Evolutionary conservation across 176 grass and related monocot genomes (phyloP).

Genomic region (Avena sativa): DNA sequence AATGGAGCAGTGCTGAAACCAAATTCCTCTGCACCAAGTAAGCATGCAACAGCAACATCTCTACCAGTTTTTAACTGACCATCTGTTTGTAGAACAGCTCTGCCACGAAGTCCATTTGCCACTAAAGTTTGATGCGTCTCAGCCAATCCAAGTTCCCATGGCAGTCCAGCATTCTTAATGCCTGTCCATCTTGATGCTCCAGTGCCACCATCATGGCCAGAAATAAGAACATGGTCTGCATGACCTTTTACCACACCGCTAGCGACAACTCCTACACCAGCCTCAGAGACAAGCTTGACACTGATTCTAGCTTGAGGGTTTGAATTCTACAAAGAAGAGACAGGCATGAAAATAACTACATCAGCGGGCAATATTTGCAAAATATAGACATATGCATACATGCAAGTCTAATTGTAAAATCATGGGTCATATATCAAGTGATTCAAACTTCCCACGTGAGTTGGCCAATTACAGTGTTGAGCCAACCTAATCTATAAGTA

Average conservation of each 20-base stretch:
- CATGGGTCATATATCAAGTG: background rate
- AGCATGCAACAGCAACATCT: conserved; percentile 94
- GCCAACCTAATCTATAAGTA: conserved; percentile 9
- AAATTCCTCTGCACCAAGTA: conserved; percentile 98
- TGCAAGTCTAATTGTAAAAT: conserved; percentile 24
- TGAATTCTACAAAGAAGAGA: conserved; percentile 68
- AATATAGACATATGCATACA: conserved; percentile 1
- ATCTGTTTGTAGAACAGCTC: conserved; percentile 94
- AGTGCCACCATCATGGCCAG: conserved; percentile 96
- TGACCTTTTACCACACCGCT: conserved; percentile 99
- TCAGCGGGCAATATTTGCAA: conserved; percentile 34
- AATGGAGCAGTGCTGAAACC: conserved; percentile 98
- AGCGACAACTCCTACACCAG: conserved; percentile 93
- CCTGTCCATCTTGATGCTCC: conserved; percentile 98
- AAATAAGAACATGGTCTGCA: conserved; percentile 95
- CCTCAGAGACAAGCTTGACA: conserved; percentile 94
- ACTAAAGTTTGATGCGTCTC: conserved; percentile 99
- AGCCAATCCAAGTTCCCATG: conserved; percentile 98
- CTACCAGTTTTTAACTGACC: conserved; percentile 98
- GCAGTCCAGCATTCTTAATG: conserved; percentile 99
- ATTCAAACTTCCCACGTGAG: background rate
- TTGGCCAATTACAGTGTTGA: background rate
- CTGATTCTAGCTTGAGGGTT: conserved; percentile 92
- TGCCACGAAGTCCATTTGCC: conserved; percentile 89
- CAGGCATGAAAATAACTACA: conserved; percentile 37